phyloP scores from a whole-genome alignment of 2,329 filamentous ascomycete genomes.

The Colletotrichum cereale region DNA sequence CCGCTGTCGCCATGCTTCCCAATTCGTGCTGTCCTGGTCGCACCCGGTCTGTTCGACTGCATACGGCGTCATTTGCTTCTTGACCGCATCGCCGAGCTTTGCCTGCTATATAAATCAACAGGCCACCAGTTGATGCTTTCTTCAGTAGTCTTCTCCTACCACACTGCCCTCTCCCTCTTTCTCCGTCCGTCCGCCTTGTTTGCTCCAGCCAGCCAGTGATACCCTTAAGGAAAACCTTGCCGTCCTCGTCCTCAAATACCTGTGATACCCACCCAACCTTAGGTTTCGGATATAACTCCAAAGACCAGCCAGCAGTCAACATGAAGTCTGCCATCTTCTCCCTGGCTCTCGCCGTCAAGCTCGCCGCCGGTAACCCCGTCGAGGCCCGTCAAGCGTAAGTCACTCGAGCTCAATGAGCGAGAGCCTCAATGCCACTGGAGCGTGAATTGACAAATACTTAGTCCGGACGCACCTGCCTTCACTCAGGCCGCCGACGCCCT shows the following conservation, averaged over 20 bases:
- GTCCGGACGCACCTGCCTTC: slow-evolving; percentile 42
- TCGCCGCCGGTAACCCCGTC: slow-evolving; percentile 26
- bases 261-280: slow-evolving; percentile 18
- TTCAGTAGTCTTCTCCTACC: background rate
- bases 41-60: slow-evolving; percentile 33
- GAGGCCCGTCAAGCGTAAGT: slow-evolving; percentile 34
- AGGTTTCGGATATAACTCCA: background rate
- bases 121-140: background rate
- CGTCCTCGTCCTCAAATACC: background rate
- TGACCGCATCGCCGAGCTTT: slow-evolving; percentile 31
- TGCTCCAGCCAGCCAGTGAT: slow-evolving; percentile 26
- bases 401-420: background rate
- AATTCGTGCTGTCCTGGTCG: slow-evolving; percentile 33
- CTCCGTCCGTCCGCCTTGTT: slow-evolving; percentile 19
- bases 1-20: slow-evolving; percentile 27
- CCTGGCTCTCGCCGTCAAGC: slow-evolving; percentile 30
- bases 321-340: slow-evolving; percentile 32
- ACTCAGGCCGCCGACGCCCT: slow-evolving; percentile 46
- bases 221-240: slow-evolving; percentile 3
- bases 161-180: background rate
- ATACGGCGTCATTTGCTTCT: slow-evolving; percentile 37
- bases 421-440: background rate
- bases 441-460: slow-evolving; percentile 22
- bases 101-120: slow-evolving; percentile 30
- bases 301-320: background rate